Conservation (phyloP, 371 early-diverging fungal genomes). For the Mortierella sp. region DNA sequence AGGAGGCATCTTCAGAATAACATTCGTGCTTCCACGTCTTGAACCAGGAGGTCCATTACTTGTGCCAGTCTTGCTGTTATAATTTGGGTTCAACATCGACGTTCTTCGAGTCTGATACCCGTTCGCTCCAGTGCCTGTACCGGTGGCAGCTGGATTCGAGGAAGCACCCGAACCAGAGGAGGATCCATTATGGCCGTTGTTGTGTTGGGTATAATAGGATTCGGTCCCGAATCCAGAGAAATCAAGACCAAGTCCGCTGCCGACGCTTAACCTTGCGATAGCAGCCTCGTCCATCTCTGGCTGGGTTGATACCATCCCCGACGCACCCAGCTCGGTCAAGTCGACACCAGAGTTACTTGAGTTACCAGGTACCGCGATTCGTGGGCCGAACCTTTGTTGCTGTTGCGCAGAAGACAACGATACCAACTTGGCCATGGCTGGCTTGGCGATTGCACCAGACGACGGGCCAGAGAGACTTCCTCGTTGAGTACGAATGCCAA, state of each 20-base stretch:
- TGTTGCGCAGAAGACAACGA: neutral
- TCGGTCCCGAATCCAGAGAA: constrained; percentile 20
- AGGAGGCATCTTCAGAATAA: constrained; percentile 27
- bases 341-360: too few species aligned
- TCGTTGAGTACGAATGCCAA: constrained; percentile 28
- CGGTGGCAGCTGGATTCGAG: constrained; percentile 2
- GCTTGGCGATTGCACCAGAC: constrained; percentile 29
- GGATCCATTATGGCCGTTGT: too few species aligned
- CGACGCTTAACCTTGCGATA: neutral
- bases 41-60: constrained; percentile 4
- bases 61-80: constrained; percentile 13
- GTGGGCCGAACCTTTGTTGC: too few species aligned
- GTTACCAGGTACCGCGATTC: too few species aligned
- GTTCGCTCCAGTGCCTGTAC: constrained; percentile 11
- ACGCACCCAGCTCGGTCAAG: too few species aligned
- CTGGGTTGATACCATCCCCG: too few species aligned
- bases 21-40: constrained; percentile 3
- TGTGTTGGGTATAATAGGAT: constrained; percentile 4
- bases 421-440: constrained; percentile 32
- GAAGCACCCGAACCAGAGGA: neutral
- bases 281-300: too few species aligned
- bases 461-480: constrained; percentile 9
- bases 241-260: constrained; percentile 23
- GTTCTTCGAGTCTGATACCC: constrained; percentile 8
- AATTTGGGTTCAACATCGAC: constrained; percentile 31